Percentiles rank a stretch among this genome's conserved stretches.
These are phyloP conservation scores for Trametes polyzona DNA, from an alignment of 1,284 basidiomycete species.

Conservation along the genomic window DNA sequence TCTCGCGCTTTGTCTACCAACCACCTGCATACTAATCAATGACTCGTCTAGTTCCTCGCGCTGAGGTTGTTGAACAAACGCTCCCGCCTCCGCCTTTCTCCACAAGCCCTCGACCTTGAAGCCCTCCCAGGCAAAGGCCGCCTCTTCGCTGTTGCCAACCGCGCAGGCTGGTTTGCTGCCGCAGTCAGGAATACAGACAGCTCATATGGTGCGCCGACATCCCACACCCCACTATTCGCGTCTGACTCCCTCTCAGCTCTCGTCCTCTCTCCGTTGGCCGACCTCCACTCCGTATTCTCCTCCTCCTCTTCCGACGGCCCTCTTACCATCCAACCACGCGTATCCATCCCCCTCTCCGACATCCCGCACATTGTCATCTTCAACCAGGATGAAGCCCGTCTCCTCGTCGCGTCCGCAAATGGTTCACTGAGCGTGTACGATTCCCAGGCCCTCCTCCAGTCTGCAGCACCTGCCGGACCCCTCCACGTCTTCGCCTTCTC, in stretches of 20 bases:
- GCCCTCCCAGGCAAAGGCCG: conserved; percentile 43
- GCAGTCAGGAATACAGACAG: conserved; percentile 43
- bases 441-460: conserved; percentile 50
- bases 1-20: neutral
- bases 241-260: conserved; percentile 45
- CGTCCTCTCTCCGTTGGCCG: conserved; percentile 57
- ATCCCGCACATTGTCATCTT: conserved; percentile 57
- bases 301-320: conserved; percentile 40
- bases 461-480: conserved; percentile 47
- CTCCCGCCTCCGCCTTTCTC: conserved; percentile 62
- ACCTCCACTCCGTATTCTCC: conserved; percentile 55
- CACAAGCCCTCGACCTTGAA: conserved; percentile 48
- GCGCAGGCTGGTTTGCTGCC: conserved; percentile 69
- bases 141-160: conserved; percentile 61
- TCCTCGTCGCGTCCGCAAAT: conserved; percentile 61
- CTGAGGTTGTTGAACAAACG: conserved; percentile 60
- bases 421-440: conserved; percentile 66
- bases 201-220: conserved; percentile 39
- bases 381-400: conserved; percentile 57
- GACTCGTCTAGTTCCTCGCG: conserved; percentile 45
- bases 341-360: conserved; percentile 49
- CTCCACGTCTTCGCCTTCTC: conserved; percentile 51
- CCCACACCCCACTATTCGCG: neutral
- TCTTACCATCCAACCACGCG: conserved; percentile 49
- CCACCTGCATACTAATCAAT: neutral